Evolutionary conservation across 164 flowering plant genomes (phyloP), one percentile per base, ranked within the genome.

Genomic region (Vitis labrusca): DNA sequence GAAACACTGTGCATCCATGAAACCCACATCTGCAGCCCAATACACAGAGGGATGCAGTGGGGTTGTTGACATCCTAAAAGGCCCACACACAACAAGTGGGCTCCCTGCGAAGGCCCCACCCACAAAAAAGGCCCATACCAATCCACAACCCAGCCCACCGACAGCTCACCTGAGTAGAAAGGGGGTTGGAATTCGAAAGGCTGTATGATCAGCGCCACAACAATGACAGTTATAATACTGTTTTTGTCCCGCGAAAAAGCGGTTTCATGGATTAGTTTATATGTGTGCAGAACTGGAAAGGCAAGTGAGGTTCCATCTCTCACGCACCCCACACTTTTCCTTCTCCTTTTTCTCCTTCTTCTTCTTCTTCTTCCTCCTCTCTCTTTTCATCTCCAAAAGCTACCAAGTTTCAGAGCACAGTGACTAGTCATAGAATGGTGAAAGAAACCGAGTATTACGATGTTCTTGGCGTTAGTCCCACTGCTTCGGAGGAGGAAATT

Each of bases 401-500:
- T 37, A 37, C 44, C 5, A 6, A 37, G 44, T 37, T 37, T 37
- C 44, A 37, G 44, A 3, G 7, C 44, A 3, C 44, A 37, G 44
- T 37, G 44, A 6, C 44, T 3, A 37, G 44, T 37, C 47, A n/a
- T 6, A 77, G 61, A 68, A 91, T 91, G 97, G 93, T 85, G 85
- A 88, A 89, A 82, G 95, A 91, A 37, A 83, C 92, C 0, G 96
- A 89, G 84, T 92, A 81, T 62, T 95, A 95, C 71, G 98, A 95
- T 68, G 80, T 91, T 67, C 91, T 95, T 54, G 96, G 92, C 9
- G 91, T 94, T 29, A 58, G 48, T 68, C 84, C 97, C 10, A 80
- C 84, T 5, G 97, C 89, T 60, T 87, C 93, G 0, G 98, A 88
- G 76, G 96, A 86, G 27, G 92, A 89, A 63, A 91, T 95, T 71